A percentile compares a stretch with the other conserved stretches of the same genome.
Conservation (phyloP, 129 eudicot species). For the Gnaphalium uliginosum region DNA sequence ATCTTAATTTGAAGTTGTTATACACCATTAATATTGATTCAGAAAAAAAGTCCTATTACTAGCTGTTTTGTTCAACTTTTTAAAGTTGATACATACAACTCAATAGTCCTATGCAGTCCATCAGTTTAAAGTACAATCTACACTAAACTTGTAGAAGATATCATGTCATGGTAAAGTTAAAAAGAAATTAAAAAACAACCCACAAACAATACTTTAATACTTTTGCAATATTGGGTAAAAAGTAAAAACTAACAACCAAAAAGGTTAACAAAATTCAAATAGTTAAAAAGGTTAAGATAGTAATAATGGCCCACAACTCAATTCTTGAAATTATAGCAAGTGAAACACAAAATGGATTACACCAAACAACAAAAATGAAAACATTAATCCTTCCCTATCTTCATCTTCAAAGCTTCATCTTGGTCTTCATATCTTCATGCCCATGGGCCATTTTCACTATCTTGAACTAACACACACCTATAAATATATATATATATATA, state of each 20-base stretch:
- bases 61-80: neutral
- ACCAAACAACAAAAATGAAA: conserved; percentile 18
- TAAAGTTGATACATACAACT: conserved; percentile 2
- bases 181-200: neutral
- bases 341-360: conserved; percentile 23
- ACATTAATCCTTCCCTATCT: neutral
- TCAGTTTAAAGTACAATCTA: neutral
- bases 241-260: neutral
- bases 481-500: neutral
- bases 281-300: conserved; percentile 3
- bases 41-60: conserved; percentile 2
- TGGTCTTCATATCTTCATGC: conserved; percentile 19
- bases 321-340: conserved; percentile 24
- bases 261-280: neutral
- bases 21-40: conserved; percentile 12
- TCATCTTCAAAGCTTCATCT: conserved; percentile 15
- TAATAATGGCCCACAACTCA: conserved; percentile 30
- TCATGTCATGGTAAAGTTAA: neutral
- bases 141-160: conserved; percentile 2
- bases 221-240: neutral
- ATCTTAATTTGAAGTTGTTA: neutral
- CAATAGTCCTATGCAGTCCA: neutral
- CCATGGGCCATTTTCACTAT: conserved; percentile 29
- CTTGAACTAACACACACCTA: neutral
- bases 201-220: neutral